Base-by-base conservation (phyloP, 768 basidiomycete genomes). In the Tylopilus balloui region DNA sequence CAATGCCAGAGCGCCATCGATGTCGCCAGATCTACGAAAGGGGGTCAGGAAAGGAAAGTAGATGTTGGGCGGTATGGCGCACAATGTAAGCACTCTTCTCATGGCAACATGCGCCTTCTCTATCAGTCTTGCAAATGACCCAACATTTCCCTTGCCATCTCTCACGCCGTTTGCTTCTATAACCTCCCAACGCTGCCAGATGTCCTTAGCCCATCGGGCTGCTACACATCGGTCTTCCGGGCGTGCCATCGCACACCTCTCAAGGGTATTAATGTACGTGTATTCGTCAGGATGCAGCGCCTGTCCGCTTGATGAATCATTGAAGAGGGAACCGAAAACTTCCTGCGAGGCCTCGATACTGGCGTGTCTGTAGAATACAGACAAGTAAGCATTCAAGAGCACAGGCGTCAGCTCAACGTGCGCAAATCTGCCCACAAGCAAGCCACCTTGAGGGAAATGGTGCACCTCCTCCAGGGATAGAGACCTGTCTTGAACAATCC, bases 341-440 rank as follows among this genome's bases (percentile, higher is more conserved):
- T 73, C 71, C 24, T 69, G 68, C 3, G 78, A 70, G 2, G 60
- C 61, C 23, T 78, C 73, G 35, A 93, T 68, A 10, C 74, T 60
- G 4, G 74, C 67, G 54, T 86, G 84, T 3, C 67, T 63, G 58
- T 86, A 86, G 62, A 84, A 78, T 1, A 93, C 86, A 12, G 86
- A 80, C 42, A 96, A 71, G 61, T 90, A 97, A 3, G 92, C 79
- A 56, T 86, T 89, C 54, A 93, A 58, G 6, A 96, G 76, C 2
- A 78, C 73, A 0, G 88, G 57, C 0, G 81, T 79, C 43, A 86
- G 59, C 6, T 65, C 41, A 28, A 93, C 87, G 46, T 73, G 56
- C 6, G 65, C 62, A 66, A 95, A 92, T 48, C 73, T 76, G 34
- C 65, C 63, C 10, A 48, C 49, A 15, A 46, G 67, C 12, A 49